Evolutionary conservation across 2,329 filamentous ascomycete genomes (phyloP), one percentile per base, ranked within the genome.

Genomic region (Aspergillus chevalieri): DNA sequence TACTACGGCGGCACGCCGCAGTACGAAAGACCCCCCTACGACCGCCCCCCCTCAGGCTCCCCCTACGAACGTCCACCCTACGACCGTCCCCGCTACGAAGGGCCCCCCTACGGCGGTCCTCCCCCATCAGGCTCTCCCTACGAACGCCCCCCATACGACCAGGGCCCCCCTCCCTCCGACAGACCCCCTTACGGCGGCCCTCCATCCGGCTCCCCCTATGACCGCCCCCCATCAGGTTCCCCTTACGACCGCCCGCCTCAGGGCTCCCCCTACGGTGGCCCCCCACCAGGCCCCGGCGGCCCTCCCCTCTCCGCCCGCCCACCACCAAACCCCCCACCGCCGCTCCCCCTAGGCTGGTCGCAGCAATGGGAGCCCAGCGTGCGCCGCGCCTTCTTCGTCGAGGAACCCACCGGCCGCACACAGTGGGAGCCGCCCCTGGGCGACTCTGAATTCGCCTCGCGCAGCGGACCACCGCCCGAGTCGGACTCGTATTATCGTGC

Each of bases 351-450:
- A 45, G 83, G 83, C 56, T 87, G 84, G 83, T 69, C 73, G 24
- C 73, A 81, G 21, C 78, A 84, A 65, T 87, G 78, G 68, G 83
- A 87, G 56, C 76, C 80, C 50, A 74, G 73, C 50, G 71, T 75
- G 52, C 79, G 83, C 61, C 79, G 80, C 48, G 85, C 80, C 72
- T 86, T 80, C 69, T 87, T 84, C 60, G 74, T 82, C 49, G 82
- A 86, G 64, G 70, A 80, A 49, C 73, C 78, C 43, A 80, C 80
- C 10, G 81, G 82, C 17, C 77, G 76, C 50, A 78, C 80, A 0
- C 82, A 86, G 65, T 86, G 83, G 83, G 81, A 85, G 53, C 73
- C 76, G 14, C 82, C 83, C 46, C 57, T 54, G 14, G 60, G 56
- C 7, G 61, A 60, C 22, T 52, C 44, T 33, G 61, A 59, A 14